Evolutionary conservation across 176 grass and related monocot species (phyloP).

Genomic region (Avena eriantha): DNA sequence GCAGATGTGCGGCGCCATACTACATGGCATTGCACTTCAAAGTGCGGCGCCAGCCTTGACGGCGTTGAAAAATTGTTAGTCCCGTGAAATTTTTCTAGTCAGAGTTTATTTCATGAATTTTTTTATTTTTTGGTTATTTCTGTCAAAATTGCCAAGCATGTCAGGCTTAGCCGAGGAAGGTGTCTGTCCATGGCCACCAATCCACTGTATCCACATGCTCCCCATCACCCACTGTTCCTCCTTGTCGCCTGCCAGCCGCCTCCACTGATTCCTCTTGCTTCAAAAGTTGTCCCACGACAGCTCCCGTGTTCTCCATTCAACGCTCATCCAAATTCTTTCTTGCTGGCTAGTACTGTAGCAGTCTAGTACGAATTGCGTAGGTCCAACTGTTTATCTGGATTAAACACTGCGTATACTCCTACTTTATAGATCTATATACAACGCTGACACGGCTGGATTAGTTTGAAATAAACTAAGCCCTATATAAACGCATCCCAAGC

Average conservation of each 20-base stretch:
- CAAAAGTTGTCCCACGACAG: background rate
- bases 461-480: background rate
- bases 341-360: background rate
- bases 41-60: no score
- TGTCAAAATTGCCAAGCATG: background rate
- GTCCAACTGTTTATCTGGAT: background rate
- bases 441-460: slow-evolving; percentile 1
- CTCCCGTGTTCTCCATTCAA: background rate
- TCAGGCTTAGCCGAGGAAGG: background rate
- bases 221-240: background rate
- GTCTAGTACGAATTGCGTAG: background rate
- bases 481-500: slow-evolving; percentile 36
- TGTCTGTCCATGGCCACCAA: slow-evolving; percentile 35
- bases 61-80: no score
- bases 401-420: background rate
- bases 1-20: no score
- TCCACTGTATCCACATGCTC: slow-evolving; percentile 27
- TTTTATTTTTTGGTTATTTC: no score
- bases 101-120: no score
- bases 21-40: no score
- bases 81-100: no score
- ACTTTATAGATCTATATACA: no score
- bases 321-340: background rate
- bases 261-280: background rate
- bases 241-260: background rate